Conservation (phyloP, 2,329 filamentous ascomycete species). For the Dryadomyces quercus-mongolicae region DNA sequence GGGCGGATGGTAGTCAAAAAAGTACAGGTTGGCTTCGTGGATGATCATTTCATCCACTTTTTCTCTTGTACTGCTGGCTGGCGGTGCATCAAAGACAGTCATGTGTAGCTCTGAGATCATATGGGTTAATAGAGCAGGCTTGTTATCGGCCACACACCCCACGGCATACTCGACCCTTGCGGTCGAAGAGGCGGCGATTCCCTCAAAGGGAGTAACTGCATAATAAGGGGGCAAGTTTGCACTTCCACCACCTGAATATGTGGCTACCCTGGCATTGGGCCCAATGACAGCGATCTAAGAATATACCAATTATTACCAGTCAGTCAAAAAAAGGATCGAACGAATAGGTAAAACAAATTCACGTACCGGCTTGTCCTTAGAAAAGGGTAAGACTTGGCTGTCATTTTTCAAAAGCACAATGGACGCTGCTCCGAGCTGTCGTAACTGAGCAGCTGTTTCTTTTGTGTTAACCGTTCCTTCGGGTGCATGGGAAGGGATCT, state of each 20-base stretch:
- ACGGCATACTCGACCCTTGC: conserved; percentile 17
- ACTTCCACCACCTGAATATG: conserved; percentile 17
- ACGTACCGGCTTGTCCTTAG: conserved; percentile 19
- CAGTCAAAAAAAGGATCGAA: too few relatives aligned
- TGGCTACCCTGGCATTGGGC: conserved; percentile 30
- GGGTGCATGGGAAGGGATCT: too few relatives aligned
- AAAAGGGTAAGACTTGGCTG: conserved; percentile 34
- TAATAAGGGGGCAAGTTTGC: conserved; percentile 27
- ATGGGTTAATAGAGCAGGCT: conserved; percentile 8
- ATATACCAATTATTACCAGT: too few relatives aligned
- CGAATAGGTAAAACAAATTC: too few relatives aligned
- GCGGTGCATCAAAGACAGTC: too few relatives aligned
- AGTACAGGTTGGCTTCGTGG: conserved; percentile 27
- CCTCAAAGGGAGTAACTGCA: conserved; percentile 29
- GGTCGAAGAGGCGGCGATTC: conserved; percentile 18
- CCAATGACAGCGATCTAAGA: conserved; percentile 29
- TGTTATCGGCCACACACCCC: conserved; percentile 11
- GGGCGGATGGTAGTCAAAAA: conserved; percentile 35
- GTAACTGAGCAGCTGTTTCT: too few relatives aligned
- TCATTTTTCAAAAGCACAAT: too few relatives aligned
- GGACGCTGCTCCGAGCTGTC: too few relatives aligned
- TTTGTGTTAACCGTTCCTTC: too few relatives aligned
- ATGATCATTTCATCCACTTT: neutral
- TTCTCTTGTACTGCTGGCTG: too few relatives aligned
- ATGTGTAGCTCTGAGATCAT: neutral